Base-by-base conservation (phyloP, 257 asterid genomes). In the Salvia splendens region DNA sequence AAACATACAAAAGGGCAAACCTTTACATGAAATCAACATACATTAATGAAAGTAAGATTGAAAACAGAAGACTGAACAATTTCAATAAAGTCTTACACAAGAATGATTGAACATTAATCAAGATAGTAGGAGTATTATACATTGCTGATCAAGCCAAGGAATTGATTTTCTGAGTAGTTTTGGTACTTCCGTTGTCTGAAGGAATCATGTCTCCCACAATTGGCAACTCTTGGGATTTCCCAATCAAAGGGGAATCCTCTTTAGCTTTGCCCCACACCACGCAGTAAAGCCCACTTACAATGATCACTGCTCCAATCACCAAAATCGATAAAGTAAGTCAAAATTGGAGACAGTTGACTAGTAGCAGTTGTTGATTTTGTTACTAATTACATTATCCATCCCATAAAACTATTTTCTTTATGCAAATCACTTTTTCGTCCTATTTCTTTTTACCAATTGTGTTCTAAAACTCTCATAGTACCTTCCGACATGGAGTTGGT, bases 201-300 rank as follows among this genome's bases (percentile, higher is more conserved):
- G 71, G 61, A 69, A n/a, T 56, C 12, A 5, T 36, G 57, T 41
- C 68, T 3, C 17, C 71, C 52, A 73, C 75, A 8, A 67, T 62
- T 7, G 89, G 91, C 46, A 86, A 66, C 40, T 82, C 77, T 5
- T 67, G 67, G 28, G 69, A 70, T 73, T 81, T 79, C 17, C 51
- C 36, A 35, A 78, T 65, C 9, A 24, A 24, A 24, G 67, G 75
- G 5, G 86, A 50, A 2, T 43, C 57, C 70, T 92, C 96, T 71
- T 86, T 87, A 84, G 90, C 79, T 69, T 86, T 89, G 5, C 98
- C 98, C 98, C 98, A 87, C 50, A 92, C 94, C 64, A 89, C 97
- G 0, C 89, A 74, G 73, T 92, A 92, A 5, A 92, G 89, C 8
- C 98, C 98, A 30, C 64, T 48, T 2, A 92, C 97, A 38, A 92